These are phyloP conservation scores for Haematococcus sp. DNA, from an alignment of 139 green algal genomes.

Conservation along the genomic window DNA sequence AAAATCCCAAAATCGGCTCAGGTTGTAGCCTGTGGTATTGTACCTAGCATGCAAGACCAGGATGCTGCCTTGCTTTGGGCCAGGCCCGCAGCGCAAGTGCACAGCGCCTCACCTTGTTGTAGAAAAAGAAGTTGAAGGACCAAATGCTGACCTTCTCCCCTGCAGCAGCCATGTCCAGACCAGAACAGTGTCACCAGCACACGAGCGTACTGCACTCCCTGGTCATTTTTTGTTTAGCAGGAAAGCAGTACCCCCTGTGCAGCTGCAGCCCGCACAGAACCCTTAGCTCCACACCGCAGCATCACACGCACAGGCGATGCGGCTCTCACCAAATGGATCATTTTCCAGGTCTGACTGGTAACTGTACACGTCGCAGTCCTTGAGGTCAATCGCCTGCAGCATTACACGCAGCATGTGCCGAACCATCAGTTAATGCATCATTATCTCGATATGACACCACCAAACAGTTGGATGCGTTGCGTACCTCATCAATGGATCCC, in stretches of 20 bases:
- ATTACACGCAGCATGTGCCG: constrained; percentile 14
- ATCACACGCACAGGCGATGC: not conserved
- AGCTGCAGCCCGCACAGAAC: too few species aligned
- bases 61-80: too few species aligned
- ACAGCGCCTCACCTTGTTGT: constrained; percentile 91
- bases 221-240: not conserved
- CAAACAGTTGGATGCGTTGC: too few species aligned
- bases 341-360: constrained; percentile 83
- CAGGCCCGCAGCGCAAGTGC: too few species aligned
- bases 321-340: constrained; percentile 73
- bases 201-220: not conserved
- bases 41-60: too few species aligned
- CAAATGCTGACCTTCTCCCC: constrained; percentile 83
- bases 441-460: too few species aligned
- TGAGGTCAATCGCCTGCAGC: constrained; percentile 78
- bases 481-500: constrained; percentile 87
- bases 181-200: not conserved
- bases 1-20: too few species aligned
- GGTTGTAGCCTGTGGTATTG: too few species aligned
- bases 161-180: constrained; percentile 9
- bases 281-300: not conserved
- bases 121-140: constrained; percentile 99
- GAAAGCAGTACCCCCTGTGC: too few species aligned
- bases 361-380: constrained; percentile 93
- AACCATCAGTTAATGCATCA: too few species aligned